Base-by-base conservation (phyloP, 345 rosid genomes). In the Pseudoturritis turrita region DNA sequence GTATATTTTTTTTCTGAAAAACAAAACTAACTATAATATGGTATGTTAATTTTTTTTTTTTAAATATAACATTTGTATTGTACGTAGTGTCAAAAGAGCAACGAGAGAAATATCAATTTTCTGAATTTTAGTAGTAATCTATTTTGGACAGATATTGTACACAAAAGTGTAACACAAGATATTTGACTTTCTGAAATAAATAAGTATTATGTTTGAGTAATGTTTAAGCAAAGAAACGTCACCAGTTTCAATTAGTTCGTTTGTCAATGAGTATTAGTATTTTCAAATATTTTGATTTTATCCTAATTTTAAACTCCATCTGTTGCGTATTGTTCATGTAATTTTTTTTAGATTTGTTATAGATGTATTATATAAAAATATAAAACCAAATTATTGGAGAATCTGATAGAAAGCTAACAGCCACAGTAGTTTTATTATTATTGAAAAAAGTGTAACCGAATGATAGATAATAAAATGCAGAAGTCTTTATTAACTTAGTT, bases 241-340 rank as follows among this genome's bases (percentile, higher is more conserved):
- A 73, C 72, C 44, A 56, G 6, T 36, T 65, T 62, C 40, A 60
- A 50, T 71, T 62, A 54, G 37, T 63, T 15, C 29, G 25, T 6
- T 37, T 9, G 43, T 40, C 28, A 10, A 37, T 26, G 26, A 22
- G 1, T 1, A 46, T 17, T 21, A 26, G 22, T 28, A 2, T n/a
- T 70, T 10, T 59, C 3, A 29, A 17, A 31, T 52, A 62, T 15
- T 17, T 7, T 14, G 29, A 26, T 14, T 25, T 9, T 4, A 2
- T 36, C 58, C 0, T 23, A 35, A 5, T 25, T 33, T 15, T 7
- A 43, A 41, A 41, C 1, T 4, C 5, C 33, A 29, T 31, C 1
- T 29, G 5, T 62, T 54, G 4, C 21, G 45, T n/a, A n/a, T n/a
- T n/a, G n/a, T n/a, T n/a, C n/a, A n/a, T n/a, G n/a, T n/a, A n/a